A percentile compares a stretch with the other conserved stretches of the same genome.
These are phyloP conservation scores for Penicillium sclerotiorum DNA, from an alignment of 2,329 filamentous ascomycete genomes.

Conservation along the genomic window DNA sequence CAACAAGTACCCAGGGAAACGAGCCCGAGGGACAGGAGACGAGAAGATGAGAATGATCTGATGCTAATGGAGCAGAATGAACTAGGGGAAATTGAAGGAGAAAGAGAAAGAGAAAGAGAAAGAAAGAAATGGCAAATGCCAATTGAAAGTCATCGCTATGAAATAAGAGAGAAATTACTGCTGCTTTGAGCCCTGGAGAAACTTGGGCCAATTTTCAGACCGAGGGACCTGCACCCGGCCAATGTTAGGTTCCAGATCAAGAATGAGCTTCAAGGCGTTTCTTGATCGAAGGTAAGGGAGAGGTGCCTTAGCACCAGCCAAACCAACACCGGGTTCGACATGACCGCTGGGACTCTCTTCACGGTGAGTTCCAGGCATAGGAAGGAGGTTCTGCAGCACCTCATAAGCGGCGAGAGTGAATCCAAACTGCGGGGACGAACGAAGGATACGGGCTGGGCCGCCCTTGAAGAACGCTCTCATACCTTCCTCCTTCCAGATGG, in stretches of 20 bases:
- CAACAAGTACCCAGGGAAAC: constrained; percentile 1
- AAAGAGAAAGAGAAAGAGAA: constrained; percentile 9
- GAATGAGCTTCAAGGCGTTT: constrained; percentile 92
- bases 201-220: constrained; percentile 42
- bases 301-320: constrained; percentile 65
- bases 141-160: constrained; percentile 26
- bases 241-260: constrained; percentile 93
- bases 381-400: constrained; percentile 77
- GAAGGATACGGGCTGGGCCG: constrained; percentile 89
- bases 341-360: constrained; percentile 62
- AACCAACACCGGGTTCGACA: constrained; percentile 64
- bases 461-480: constrained; percentile 99
- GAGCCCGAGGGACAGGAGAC: constrained; percentile 7
- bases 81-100: constrained; percentile 18
- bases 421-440: constrained; percentile 95
- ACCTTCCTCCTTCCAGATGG: constrained; percentile 86
- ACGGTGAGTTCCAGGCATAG: constrained; percentile 68
- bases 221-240: constrained; percentile 67
- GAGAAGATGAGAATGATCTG: constrained; percentile 15
- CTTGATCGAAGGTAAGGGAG: constrained; percentile 72
- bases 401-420: constrained; percentile 97
- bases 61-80: constrained; percentile 24
- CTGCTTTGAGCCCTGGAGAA: constrained; percentile 35
- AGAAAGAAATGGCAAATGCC: constrained; percentile 6
- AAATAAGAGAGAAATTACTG: constrained; percentile 30